Percentiles rank a stretch among this genome's conserved stretches.
Conservation (phyloP, 306 rosid species). For the Gillenia trifoliata region DNA sequence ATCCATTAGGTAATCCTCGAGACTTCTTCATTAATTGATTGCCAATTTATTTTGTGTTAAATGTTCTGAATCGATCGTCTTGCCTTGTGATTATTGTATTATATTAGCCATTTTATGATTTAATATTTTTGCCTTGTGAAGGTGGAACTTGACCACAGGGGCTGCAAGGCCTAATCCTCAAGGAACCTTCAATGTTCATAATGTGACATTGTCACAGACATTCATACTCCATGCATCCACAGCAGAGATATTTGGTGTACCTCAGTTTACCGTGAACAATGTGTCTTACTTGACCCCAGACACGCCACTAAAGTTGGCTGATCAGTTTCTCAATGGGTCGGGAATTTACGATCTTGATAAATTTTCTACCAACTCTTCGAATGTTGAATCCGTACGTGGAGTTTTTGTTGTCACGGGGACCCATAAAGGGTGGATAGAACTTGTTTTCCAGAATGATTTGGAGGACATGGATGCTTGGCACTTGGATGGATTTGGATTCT, state of each 20-base stretch:
- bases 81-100: neutral
- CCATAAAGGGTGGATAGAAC: constrained; percentile 54
- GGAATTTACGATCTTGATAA: constrained; percentile 45
- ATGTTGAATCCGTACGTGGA: constrained; percentile 31
- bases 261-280: constrained; percentile 50
- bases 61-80: no score
- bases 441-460: constrained; percentile 43
- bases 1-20: constrained; percentile 39
- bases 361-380: constrained; percentile 25
- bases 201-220: constrained; percentile 54
- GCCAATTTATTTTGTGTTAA: neutral
- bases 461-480: constrained; percentile 65
- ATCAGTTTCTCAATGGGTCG: constrained; percentile 39
- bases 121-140: constrained; percentile 12
- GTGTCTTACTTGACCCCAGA: constrained; percentile 54
- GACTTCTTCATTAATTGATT: neutral
- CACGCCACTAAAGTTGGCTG: constrained; percentile 67
- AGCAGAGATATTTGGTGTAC: constrained; percentile 21
- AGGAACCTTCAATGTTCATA: constrained; percentile 51
- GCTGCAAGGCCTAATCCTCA: constrained; percentile 87
- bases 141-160: constrained; percentile 74
- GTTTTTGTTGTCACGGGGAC: constrained; percentile 47
- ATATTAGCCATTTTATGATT: neutral
- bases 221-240: constrained; percentile 41
- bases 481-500: constrained; percentile 65